Evolutionary conservation across 225 moss, liverwort and hornwort species (phyloP), one percentile per base, ranked within the genome.

Genomic region (Bryum argenteum): DNA sequence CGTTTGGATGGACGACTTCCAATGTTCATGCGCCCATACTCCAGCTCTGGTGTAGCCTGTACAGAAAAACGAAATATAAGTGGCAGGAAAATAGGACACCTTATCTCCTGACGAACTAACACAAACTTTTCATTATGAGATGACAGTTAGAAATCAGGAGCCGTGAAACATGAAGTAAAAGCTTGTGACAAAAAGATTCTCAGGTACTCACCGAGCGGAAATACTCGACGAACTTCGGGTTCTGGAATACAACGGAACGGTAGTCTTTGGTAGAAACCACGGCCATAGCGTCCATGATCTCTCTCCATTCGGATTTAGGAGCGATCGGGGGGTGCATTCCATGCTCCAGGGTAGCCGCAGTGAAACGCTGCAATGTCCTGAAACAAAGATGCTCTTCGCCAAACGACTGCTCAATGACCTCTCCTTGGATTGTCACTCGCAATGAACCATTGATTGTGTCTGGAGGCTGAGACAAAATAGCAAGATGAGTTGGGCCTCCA

Each of bases 371-470:
- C 67, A 97, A 24, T 1, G 97, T 97, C 54, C 92, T 83, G 75
- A 97, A 97, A 71, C 97, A 97, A 71, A 97, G 75, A 66, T 97
- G 97, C 89, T 97, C 90, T 74, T 97, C 97, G 17, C 97, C 97
- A 63, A 97, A 97, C 4, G 89, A 94, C 20, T 97, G 97, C 69
- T 97, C 97, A 62, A 97, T 97, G 15, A 97, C 97, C 69, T 97
- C 97, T 47, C 97, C 97, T 69, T 97, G 97, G 17, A 97, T 78
- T 5, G 97, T 97, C 43, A 97, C 97, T n/a, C 97, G 88, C 70
- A 97, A 76, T 18, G 94, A 94, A 11, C 97, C 97, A 61, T 94
- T 93, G 58, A 97, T 90, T 6, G 97, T 97, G 63, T 97, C 97
- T 18, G 97, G 97, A 59, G 97, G 97, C 78, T 97, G 97, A 7